Evolutionary conservation across 1,284 basidiomycete genomes (phyloP).

Genomic region (Irpex sp.): DNA sequence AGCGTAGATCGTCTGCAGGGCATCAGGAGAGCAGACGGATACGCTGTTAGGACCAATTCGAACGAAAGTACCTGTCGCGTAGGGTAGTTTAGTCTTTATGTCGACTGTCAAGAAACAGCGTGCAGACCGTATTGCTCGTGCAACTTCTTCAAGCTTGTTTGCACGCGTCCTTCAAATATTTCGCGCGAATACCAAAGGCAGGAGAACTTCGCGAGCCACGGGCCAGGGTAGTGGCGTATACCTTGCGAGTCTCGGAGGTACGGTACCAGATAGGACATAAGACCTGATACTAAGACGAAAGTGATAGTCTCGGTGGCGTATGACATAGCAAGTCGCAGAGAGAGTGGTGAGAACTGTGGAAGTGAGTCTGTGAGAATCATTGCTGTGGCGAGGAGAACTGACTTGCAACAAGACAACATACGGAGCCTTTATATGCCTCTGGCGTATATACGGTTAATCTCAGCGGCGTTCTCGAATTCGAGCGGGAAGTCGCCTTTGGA

Average conservation of each 20-base stretch:
- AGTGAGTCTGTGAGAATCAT: background rate
- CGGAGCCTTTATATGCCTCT: background rate
- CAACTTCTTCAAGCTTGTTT: constrained; percentile 61
- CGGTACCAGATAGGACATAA: constrained; percentile 37
- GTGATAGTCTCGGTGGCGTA: background rate
- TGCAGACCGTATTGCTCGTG: constrained; percentile 70
- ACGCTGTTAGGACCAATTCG: constrained; percentile 73
- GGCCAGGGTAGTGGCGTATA: constrained; percentile 64
- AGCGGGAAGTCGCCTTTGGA: background rate
- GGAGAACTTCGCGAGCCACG: constrained; percentile 68
- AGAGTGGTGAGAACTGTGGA: background rate
- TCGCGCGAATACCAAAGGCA: constrained; percentile 58
- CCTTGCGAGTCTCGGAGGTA: constrained; percentile 53
- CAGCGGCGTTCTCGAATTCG: background rate
- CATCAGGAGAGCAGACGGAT: constrained; percentile 74
- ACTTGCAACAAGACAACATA: background rate
- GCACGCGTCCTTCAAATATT: constrained; percentile 37
- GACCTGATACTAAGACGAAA: background rate
- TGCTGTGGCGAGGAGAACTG: background rate
- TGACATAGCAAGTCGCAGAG: background rate
- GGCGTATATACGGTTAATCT: background rate
- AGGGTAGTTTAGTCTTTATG: background rate
- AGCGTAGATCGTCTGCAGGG: constrained; percentile 66
- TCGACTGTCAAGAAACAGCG: background rate
- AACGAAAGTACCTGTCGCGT: constrained; percentile 57